Evolutionary conservation across 169 alveolate species (phyloP).

Genomic region (Cryptosporidium muris): DNA sequence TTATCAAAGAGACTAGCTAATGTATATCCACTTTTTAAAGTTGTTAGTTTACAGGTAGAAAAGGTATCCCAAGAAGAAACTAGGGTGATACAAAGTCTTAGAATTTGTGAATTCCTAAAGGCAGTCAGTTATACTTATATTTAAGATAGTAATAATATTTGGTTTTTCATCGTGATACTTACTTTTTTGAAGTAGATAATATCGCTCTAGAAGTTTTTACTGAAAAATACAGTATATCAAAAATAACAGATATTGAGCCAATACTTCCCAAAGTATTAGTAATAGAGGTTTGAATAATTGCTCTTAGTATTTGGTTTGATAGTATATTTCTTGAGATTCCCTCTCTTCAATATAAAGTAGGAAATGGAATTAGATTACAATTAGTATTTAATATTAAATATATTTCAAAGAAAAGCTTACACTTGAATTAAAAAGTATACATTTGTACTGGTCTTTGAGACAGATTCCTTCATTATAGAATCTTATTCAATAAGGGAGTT

Average conservation of each 20-base stretch:
- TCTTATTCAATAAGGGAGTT: no score
- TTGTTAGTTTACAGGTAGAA: slow-evolving; percentile 6
- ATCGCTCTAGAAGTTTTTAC: slow-evolving; percentile 15
- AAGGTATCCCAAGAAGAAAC: slow-evolving; percentile 57
- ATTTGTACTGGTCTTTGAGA: slow-evolving; percentile 9
- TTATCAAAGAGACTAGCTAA: slow-evolving; percentile 21
- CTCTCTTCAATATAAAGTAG: slow-evolving; percentile 4
- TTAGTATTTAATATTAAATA: not conserved
- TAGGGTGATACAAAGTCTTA: slow-evolving; percentile 55
- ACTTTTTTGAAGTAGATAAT: slow-evolving; percentile 22
- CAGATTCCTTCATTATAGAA: not conserved
- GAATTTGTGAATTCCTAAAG: slow-evolving; percentile 26
- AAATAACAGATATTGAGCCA: slow-evolving; percentile 45
- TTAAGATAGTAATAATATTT: not conserved
- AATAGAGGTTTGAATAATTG: slow-evolving; percentile 21
- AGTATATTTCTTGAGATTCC: slow-evolving; percentile 40
- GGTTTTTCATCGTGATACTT: slow-evolving; percentile 4
- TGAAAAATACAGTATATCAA: slow-evolving; percentile 30
- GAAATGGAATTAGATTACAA: not conserved
- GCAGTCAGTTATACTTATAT: not conserved
- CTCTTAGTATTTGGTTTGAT: slow-evolving; percentile 1
- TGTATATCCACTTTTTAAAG: slow-evolving; percentile 52
- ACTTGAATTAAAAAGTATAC: slow-evolving; percentile 34
- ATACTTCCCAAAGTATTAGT: slow-evolving; percentile 16
- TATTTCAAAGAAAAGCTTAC: slow-evolving; percentile 17